These are phyloP conservation scores for Rhodomyrtus psidioides DNA, from an alignment of 441 rosid genomes.

Conservation along the genomic window DNA sequence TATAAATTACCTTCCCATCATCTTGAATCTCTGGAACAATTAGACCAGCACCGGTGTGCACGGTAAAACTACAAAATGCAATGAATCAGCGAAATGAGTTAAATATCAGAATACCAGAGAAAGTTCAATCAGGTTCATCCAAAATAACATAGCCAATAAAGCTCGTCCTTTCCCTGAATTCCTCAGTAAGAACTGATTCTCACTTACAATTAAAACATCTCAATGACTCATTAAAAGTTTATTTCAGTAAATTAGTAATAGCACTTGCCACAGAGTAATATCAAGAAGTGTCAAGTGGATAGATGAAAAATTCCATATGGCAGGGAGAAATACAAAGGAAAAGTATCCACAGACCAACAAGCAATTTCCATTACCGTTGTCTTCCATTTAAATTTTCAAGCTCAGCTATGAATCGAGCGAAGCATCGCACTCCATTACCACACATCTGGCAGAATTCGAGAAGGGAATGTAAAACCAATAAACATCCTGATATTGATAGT, in stretches of 20 bases:
- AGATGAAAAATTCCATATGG: background rate
- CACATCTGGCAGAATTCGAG: constrained; percentile 36
- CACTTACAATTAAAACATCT: background rate
- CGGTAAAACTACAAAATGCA: constrained; percentile 39
- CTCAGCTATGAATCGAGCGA: constrained; percentile 85
- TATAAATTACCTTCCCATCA: constrained; percentile 49
- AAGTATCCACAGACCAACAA: background rate
- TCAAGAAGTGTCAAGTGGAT: background rate
- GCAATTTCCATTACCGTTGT: constrained; percentile 23
- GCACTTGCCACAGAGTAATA: background rate
- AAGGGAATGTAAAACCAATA: background rate
- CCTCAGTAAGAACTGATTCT: background rate
- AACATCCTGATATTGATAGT: no score
- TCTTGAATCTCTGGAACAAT: constrained; percentile 87
- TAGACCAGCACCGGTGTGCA: constrained; percentile 93
- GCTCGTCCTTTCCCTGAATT: background rate
- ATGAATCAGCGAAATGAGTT: background rate
- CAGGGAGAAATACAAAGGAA: background rate
- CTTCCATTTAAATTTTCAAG: constrained; percentile 58
- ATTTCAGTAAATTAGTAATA: background rate
- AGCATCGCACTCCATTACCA: constrained; percentile 88
- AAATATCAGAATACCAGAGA: background rate
- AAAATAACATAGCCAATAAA: background rate
- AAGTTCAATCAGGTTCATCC: background rate
- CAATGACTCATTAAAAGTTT: background rate